phyloP scores from a whole-genome alignment of 352 stramenopile species.

The Pythium brachiatum region DNA sequence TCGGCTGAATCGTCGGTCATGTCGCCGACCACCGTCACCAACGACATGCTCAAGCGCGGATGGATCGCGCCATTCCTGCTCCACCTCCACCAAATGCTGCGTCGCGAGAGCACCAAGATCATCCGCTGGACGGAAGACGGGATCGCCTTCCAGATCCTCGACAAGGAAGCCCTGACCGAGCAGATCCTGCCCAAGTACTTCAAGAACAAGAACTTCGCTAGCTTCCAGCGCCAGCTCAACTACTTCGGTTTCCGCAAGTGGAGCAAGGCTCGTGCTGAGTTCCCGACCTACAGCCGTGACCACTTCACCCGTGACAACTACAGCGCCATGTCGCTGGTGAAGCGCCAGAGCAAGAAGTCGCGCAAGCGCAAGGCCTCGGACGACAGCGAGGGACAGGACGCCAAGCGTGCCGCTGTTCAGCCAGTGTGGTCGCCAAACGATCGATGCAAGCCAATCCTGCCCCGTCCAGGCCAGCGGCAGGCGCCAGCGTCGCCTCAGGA shows the following conservation, averaged over 20 bases:
- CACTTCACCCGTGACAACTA: constrained; percentile 87
- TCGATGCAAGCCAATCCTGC: constrained; percentile 71
- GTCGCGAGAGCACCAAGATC: constrained; percentile 69
- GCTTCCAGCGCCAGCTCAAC: constrained; percentile 93
- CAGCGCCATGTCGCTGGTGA: constrained; percentile 78
- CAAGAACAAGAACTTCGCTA: constrained; percentile 96
- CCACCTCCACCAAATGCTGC: constrained; percentile 84
- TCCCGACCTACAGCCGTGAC: constrained; percentile 76
- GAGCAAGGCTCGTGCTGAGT: constrained; percentile 73
- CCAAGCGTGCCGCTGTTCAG: constrained; percentile 37
- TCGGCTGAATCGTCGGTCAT: constrained; percentile 24
- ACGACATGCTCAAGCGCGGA: constrained; percentile 48
- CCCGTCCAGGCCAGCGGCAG: constrained; percentile 30
- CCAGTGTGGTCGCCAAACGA: constrained; percentile 30
- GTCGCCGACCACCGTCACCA: constrained; percentile 24
- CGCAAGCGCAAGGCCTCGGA: constrained; percentile 56
- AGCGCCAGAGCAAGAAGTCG: constrained; percentile 86
- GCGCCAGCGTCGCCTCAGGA: constrained; percentile 8
- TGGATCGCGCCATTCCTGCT: constrained; percentile 86
- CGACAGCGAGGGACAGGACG: constrained; percentile 31
- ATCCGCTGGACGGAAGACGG: constrained; percentile 81
- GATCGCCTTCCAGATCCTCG: constrained; percentile 79
- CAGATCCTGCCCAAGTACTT: constrained; percentile 94
- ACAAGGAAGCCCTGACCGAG: constrained; percentile 83
- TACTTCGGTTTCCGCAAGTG: constrained; percentile 95